These are phyloP conservation scores for Lophiostoma macrostomum DNA, from an alignment of 495 filamentous ascomycete species.

Conservation along the genomic window DNA sequence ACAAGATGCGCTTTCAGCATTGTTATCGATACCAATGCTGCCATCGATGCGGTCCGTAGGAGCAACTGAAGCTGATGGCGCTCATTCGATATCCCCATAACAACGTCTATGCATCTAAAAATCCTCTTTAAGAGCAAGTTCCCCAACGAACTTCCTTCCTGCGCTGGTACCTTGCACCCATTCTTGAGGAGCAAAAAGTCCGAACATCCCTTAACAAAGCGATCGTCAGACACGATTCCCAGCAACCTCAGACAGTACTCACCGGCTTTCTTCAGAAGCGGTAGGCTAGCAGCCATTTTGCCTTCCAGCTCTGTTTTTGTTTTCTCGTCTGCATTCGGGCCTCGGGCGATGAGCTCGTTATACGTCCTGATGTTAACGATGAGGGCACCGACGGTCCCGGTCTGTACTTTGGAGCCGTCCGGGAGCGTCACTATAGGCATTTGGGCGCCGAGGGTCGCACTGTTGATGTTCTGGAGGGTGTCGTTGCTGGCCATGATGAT, in stretches of 20 bases:
- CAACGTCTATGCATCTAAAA: too few species aligned
- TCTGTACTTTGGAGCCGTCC: neutral
- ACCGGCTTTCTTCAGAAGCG: neutral
- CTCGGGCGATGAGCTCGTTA: constrained; percentile 7
- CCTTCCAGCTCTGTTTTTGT: neutral
- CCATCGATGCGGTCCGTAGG: too few species aligned
- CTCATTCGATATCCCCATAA: too few species aligned
- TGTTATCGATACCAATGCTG: too few species aligned
- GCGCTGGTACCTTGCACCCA: neutral
- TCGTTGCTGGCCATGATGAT: neutral
- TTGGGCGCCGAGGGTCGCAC: neutral
- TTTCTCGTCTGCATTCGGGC: neutral
- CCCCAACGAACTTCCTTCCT: constrained; percentile 1
- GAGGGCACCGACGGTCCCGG: constrained; percentile 23
- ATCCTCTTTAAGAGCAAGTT: neutral
- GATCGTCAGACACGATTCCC: neutral
- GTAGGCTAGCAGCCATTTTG: neutral
- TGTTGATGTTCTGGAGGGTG: neutral
- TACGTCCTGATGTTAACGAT: constrained; percentile 28
- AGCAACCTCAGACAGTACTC: neutral
- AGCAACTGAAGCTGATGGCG: too few species aligned
- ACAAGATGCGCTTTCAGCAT: too few species aligned
- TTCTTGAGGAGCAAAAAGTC: neutral
- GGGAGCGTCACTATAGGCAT: constrained; percentile 3
- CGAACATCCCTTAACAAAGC: neutral